These are phyloP conservation scores for Eremochloa ophiuroides DNA, from an alignment of 176 grass and related monocot species.

Conservation along the genomic window DNA sequence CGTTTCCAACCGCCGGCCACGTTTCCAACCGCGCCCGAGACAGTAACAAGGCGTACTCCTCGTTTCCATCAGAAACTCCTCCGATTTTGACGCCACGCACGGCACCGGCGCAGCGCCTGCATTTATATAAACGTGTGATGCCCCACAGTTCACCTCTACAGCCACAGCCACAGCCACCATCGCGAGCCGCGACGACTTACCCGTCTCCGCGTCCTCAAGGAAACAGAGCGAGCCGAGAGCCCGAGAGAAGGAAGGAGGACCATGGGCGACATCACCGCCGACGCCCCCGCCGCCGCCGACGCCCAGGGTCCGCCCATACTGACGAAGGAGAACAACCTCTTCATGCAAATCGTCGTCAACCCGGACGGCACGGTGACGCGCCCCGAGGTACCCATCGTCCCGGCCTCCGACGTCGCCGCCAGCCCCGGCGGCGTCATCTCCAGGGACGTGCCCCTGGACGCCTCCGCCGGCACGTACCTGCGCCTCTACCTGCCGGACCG, in stretches of 20 bases:
- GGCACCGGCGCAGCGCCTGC: not conserved
- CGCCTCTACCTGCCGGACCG: constrained; percentile 51
- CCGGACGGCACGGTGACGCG: constrained; percentile 66
- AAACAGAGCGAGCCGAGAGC: not conserved
- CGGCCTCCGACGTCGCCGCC: not conserved
- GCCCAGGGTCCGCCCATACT: not conserved
- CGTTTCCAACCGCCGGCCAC: no score
- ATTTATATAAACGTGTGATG: not conserved
- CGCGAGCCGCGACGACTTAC: not conserved
- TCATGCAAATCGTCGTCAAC: constrained; percentile 67
- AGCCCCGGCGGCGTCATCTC: constrained; percentile 29
- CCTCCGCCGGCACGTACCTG: constrained; percentile 45
- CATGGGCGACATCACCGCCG: constrained; percentile 16
- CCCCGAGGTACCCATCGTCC: constrained; percentile 38
- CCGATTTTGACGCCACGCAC: not conserved
- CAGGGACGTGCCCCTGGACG: constrained; percentile 64
- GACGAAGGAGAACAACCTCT: constrained; percentile 50
- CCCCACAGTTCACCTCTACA: not conserved
- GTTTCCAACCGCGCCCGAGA: no score
- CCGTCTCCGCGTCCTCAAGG: not conserved
- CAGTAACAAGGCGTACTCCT: no score
- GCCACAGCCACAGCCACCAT: not conserved
- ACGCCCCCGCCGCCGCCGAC: not conserved
- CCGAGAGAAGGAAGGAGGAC: not conserved
- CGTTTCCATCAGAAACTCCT: no score